A percentile compares a stretch with the other conserved stretches of the same genome.
phyloP scores from a whole-genome alignment of 2,329 filamentous ascomycete genomes.

The Trichoderma semiorbis region DNA sequence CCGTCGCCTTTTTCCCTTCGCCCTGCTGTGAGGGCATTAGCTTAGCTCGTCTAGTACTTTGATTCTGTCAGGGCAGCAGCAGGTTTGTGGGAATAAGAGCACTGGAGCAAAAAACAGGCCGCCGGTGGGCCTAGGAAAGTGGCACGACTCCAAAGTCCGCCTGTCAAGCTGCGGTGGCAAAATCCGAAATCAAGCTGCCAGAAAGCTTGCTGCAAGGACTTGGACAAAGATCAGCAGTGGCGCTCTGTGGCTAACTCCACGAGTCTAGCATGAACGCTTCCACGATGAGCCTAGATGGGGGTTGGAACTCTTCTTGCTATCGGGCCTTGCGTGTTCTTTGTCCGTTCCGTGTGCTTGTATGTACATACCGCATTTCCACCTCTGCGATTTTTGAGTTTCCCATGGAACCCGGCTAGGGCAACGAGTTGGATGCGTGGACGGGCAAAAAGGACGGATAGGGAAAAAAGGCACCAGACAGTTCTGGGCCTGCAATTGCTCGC shows the following conservation, averaged over 20 bases:
- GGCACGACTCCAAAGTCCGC: not conserved
- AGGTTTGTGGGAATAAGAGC: not conserved
- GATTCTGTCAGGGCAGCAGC: not conserved
- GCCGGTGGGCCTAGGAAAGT: not conserved
- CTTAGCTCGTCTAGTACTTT: too few relatives aligned
- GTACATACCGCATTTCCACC: not conserved
- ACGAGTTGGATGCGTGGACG: not conserved
- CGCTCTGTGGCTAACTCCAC: not conserved
- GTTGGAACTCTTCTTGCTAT: not conserved
- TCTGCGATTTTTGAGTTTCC: not conserved
- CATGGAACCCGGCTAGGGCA: not conserved
- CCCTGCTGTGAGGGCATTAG: not conserved
- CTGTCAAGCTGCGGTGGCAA: conserved; percentile 7
- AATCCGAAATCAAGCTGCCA: not conserved
- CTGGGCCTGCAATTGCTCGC: not conserved
- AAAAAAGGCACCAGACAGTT: not conserved
- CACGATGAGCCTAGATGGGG: not conserved
- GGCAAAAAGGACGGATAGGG: not conserved
- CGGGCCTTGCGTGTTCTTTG: not conserved
- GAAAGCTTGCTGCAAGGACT: not conserved
- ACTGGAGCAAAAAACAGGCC: not conserved
- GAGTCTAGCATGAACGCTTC: conserved; percentile 1
- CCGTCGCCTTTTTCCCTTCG: not conserved
- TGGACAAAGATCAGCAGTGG: conserved; percentile 11
- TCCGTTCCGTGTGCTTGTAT: not conserved